These are phyloP conservation scores for Hymenoscyphus occultus DNA, from an alignment of 2,329 filamentous ascomycete genomes.

Conservation along the genomic window DNA sequence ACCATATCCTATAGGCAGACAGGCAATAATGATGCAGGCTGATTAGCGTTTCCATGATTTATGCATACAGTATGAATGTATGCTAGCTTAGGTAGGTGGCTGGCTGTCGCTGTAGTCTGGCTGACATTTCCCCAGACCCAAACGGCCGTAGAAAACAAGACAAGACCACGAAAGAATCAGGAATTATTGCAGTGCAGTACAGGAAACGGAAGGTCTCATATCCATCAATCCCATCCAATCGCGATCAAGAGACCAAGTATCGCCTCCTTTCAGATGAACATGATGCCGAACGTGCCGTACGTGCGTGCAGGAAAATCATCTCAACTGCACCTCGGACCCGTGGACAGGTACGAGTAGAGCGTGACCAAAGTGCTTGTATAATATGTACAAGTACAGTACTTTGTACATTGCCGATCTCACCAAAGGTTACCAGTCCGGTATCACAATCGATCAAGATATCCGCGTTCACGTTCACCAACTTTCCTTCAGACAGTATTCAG, in stretches of 20 bases:
- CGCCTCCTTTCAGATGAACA: not conserved
- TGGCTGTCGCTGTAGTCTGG: not conserved
- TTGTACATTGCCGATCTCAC: not conserved
- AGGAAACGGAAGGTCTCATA: not conserved
- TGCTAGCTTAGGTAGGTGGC: not conserved
- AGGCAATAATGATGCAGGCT: not conserved
- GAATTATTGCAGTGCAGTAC: too few relatives aligned
- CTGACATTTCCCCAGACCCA: conserved; percentile 1
- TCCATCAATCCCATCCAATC: not conserved
- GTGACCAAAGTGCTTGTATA: not conserved
- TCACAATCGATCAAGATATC: not conserved
- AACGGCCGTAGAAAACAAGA: not conserved
- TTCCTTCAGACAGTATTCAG: not conserved
- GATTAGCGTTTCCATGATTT: not conserved
- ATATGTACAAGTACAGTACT: not conserved
- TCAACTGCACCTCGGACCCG: not conserved
- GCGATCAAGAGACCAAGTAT: not conserved
- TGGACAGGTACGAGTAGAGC: not conserved
- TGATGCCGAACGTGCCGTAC: not conserved
- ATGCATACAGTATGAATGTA: not conserved
- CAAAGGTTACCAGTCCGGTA: not conserved
- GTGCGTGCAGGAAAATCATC: too few relatives aligned
- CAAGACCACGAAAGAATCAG: not conserved
- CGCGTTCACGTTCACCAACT: not conserved
- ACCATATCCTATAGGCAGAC: not conserved